Evolutionary conservation across 1,284 basidiomycete species (phyloP), one percentile per base, ranked within the genome.

Genomic region (Ceratobasidium sp.): DNA sequence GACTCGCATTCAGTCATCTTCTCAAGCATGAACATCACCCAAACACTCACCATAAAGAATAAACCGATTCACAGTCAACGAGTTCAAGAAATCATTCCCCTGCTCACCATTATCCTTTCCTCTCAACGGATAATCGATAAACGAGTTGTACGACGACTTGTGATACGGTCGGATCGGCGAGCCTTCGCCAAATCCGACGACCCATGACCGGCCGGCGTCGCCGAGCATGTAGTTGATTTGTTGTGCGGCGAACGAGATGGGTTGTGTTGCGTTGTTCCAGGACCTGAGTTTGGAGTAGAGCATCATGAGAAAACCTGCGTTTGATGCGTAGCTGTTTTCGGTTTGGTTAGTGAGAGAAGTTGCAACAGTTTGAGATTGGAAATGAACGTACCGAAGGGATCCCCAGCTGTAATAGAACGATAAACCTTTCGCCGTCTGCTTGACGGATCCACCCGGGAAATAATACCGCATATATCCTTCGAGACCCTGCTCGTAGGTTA

Each of bases 201-300:
- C 78, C 78, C 78, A 79, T 7, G 78, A 79, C 12, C 78, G 78
- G 20, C 78, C 78, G 28, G 68, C 73, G 40, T 79, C 78, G 38
- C 78, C 78, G 12, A 79, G 78, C 40, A 68, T 74, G 59, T 79
- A 79, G 76, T 79, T 79, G 67, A 79, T 65, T 56, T 79, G 78
- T 46, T 79, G 78, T 10, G 75, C 61, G 15, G 78, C 61, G 46
- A 73, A 77, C 12, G 78, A 77, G 40, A 79, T 46, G 0, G 75
- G 28, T n/a, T 77, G 50, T n/a, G 59, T 79, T 10, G 52, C 38
- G 52, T 66, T 73, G 42, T 50, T 61, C 54, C 52, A 79, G 15
- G 69, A 69, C 15, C 73, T 28, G 9, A 61, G 66, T 62, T 79
- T 79, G 62, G 78, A 68, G 48, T 79, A 79, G 40, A 46, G 42